These are phyloP conservation scores for Jatropha curcas DNA, from an alignment of 345 rosid species.

Conservation along the genomic window DNA sequence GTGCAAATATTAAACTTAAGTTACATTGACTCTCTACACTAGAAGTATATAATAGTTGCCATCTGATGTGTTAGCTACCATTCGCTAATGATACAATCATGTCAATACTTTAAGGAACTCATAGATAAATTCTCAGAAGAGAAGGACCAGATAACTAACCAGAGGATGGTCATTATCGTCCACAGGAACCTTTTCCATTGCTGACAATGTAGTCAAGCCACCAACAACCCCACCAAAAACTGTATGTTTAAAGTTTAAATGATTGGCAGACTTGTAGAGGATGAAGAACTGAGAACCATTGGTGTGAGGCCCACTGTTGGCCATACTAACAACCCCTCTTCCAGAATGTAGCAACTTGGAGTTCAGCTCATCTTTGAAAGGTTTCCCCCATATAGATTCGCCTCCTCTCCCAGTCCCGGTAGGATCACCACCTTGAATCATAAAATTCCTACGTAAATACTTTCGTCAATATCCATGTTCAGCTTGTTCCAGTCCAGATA, in stretches of 20 bases:
- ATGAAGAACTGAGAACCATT: conserved; percentile 98
- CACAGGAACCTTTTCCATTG: conserved; percentile 89
- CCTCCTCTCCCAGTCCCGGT: conserved; percentile 92
- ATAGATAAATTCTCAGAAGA: conserved; percentile 1
- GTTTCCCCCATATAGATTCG: conserved; percentile 95
- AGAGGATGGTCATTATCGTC: conserved; percentile 81
- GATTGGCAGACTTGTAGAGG: conserved; percentile 93
- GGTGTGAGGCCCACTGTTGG: conserved; percentile 94
- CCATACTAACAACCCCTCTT: conserved; percentile 96
- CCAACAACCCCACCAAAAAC: conserved; percentile 96
- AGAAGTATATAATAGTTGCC: background rate
- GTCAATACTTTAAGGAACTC: conserved; percentile 3
- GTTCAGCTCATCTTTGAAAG: conserved; percentile 88
- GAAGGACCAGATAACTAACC: conserved; percentile 44
- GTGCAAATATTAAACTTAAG: background rate
- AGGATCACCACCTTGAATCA: conserved; percentile 99
- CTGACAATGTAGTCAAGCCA: conserved; percentile 73
- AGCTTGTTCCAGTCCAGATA: no score
- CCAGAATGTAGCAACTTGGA: conserved; percentile 91
- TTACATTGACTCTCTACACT: background rate
- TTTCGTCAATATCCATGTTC: conserved; percentile 12
- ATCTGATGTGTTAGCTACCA: background rate
- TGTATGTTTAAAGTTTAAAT: conserved; percentile 91
- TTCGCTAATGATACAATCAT: background rate
- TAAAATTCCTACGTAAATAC: conserved; percentile 62